phyloP scores from a whole-genome alignment of 306 rosid genomes.

The Lathyrus sativus region DNA sequence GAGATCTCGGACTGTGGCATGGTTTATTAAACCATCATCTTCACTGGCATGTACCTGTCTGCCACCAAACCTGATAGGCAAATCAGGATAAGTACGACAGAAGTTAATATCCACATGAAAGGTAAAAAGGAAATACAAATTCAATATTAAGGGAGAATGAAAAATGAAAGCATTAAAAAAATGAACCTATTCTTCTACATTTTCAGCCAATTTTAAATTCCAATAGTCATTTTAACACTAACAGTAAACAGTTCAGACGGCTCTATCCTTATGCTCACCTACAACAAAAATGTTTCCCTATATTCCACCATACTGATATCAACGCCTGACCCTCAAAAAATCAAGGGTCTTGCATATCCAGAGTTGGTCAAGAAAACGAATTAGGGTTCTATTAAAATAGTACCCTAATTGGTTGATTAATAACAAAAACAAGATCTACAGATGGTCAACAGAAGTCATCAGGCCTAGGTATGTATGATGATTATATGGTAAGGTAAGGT shows the following conservation, averaged over 20 bases:
- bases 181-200: conserved; percentile 5
- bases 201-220: conserved; percentile 13
- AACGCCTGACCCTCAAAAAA: neutral
- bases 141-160: no score
- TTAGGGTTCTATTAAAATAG: conserved; percentile 1
- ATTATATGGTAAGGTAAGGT: conserved; percentile 6
- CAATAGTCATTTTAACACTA: conserved; percentile 1
- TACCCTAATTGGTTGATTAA: conserved; percentile 5
- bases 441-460: no score
- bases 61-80: conserved; percentile 82
- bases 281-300: conserved; percentile 1
- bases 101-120: neutral
- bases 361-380: neutral
- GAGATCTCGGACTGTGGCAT: conserved; percentile 65
- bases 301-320: neutral
- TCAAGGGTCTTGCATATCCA: neutral
- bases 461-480: no score
- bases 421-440: no score
- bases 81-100: neutral
- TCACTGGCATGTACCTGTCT: conserved; percentile 85
- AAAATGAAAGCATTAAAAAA: conserved; percentile 7
- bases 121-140: no score
- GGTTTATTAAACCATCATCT: conserved; percentile 84
- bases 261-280: conserved; percentile 5
- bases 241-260: neutral